Evolutionary conservation across 352 stramenopile species (phyloP).

Genomic region (Pythium folliculosum): DNA sequence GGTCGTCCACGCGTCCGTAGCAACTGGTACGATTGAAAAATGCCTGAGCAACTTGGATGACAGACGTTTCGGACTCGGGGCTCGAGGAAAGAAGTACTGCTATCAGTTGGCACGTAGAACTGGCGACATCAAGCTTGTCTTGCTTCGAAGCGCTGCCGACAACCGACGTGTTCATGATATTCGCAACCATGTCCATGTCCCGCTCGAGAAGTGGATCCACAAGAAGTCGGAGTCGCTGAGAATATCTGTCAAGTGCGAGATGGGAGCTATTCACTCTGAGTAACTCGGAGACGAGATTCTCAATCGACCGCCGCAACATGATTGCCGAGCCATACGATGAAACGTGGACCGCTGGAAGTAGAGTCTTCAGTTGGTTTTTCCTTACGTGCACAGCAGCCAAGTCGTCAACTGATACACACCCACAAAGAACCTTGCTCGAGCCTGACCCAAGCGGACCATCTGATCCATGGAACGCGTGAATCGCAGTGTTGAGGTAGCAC

Average conservation of each 20-base stretch:
- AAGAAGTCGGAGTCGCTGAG: slow-evolving; percentile 25
- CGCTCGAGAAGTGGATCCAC: slow-evolving; percentile 22
- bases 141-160: slow-evolving; percentile 10
- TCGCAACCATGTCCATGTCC: slow-evolving; percentile 22
- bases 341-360: slow-evolving; percentile 26
- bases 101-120: slow-evolving; percentile 20
- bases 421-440: slow-evolving; percentile 22
- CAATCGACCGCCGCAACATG: slow-evolving; percentile 22
- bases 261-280: slow-evolving; percentile 14
- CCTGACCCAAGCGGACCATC: slow-evolving; percentile 24
- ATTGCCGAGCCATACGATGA: slow-evolving; percentile 12
- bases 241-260: slow-evolving; percentile 16
- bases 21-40: slow-evolving; percentile 20
- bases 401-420: slow-evolving; percentile 28
- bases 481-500: slow-evolving; percentile 35
- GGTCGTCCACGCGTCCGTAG: slow-evolving; percentile 9
- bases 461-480: slow-evolving; percentile 32
- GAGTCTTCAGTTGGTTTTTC: slow-evolving; percentile 29
- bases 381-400: slow-evolving; percentile 1
- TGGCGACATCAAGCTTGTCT: slow-evolving; percentile 10
- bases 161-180: neutral
- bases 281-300: slow-evolving; percentile 22
- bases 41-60: slow-evolving; percentile 13
- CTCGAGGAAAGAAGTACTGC: slow-evolving; percentile 1
- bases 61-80: neutral